phyloP scores from a whole-genome alignment of 106 monocot species.

The Narthecium ossifragum region DNA sequence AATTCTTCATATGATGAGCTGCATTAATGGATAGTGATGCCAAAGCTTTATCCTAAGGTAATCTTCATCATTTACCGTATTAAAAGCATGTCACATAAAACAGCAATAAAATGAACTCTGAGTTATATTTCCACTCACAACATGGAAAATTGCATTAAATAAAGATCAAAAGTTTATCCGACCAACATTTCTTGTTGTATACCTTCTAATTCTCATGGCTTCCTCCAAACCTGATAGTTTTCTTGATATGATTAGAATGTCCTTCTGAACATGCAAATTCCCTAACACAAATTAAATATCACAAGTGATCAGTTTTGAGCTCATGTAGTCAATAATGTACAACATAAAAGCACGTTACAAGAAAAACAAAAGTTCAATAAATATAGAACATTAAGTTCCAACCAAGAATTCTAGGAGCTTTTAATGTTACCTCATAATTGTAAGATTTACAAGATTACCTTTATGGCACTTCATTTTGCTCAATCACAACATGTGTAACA shows the following conservation, averaged over 20 bases:
- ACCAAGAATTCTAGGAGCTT: too few species aligned
- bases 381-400: too few species aligned
- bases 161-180: background rate
- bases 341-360: too few species aligned
- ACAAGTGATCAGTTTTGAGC: too few species aligned
- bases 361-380: too few species aligned
- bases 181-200: background rate
- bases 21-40: background rate
- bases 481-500: too few species aligned
- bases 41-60: background rate
- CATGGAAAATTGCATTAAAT: background rate
- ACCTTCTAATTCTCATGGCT: constrained; percentile 65
- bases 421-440: too few species aligned
- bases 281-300: constrained; percentile 22
- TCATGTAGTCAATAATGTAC: too few species aligned
- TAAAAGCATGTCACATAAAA: background rate
- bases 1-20: background rate
- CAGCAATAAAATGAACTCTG: background rate
- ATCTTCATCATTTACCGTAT: background rate
- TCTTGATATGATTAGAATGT: constrained; percentile 30
- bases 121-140: too few species aligned
- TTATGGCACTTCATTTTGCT: too few species aligned
- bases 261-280: constrained; percentile 14
- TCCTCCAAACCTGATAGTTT: constrained; percentile 61
- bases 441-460: too few species aligned